Evolutionary conservation across 345 rosid species (phyloP), one percentile per base, ranked within the genome.

Genomic region (Aurinia saxatilis): DNA sequence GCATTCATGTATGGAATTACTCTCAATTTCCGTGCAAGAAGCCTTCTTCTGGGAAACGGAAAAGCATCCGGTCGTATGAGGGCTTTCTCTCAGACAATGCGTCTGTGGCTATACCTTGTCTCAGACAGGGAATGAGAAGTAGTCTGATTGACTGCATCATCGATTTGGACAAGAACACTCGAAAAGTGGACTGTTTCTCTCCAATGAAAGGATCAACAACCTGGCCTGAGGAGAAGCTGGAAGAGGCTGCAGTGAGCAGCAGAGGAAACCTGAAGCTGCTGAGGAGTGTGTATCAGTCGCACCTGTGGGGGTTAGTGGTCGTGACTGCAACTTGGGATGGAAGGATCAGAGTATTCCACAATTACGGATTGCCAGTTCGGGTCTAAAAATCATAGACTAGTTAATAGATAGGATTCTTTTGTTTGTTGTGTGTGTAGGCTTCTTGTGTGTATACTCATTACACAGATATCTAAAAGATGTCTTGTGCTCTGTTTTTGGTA

Each of bases 221-320:
- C 3, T 89, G 95, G 96, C 96, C 96, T 0, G 96, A 82, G 77
- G 95, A 89, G 77, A 80, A 79, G 59, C 79, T 89, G 59, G 66
- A 50, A 12, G 70, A 57, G 16, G 19, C 16, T 9, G 47, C 40
- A 49, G 53, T 75, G 50, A 74, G 76, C 8, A 75, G 73, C 14
- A 82, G 77, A 73, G 68, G 77, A 8, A 80, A 78, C 44, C 59
- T 73, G 63, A 88, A 82, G 81, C 63, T 82, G 17, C 54, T 85
- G 75, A 83, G 67, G 70, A 83, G 50, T 15, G 84, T 77, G 12
- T 77, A 79, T 61, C 83, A 77, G 41, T 72, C 88, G 38, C 50
- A 73, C 65, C 10, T 79, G 42, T 73, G 76, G 76, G 76, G 76
- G 19, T 68, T 73, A 16, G 91, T 86, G 57, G 68, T 86, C 7